phyloP scores from a whole-genome alignment of 2,329 filamentous ascomycete genomes.

The Aspergillus bombycis region DNA sequence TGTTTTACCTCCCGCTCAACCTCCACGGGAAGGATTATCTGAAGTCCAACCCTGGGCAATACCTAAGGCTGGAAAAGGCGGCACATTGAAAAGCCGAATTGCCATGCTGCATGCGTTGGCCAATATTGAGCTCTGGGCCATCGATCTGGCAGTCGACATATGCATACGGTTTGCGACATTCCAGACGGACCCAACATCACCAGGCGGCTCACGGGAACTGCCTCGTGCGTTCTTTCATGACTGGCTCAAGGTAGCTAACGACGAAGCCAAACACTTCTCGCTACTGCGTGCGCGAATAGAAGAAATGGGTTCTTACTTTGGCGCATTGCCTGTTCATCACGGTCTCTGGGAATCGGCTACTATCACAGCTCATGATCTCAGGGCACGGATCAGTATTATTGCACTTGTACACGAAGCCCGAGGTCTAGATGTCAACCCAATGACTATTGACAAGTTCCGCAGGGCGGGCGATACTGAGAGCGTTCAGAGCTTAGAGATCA shows the following conservation, averaged over 20 bases:
- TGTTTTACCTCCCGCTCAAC: slow-evolving; percentile 42
- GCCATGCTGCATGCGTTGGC: slow-evolving; percentile 53
- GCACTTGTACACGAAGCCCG: slow-evolving; percentile 54
- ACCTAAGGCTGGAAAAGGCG: slow-evolving; percentile 47
- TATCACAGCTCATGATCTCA: slow-evolving; percentile 48
- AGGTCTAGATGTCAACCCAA: slow-evolving; percentile 51
- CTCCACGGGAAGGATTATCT: slow-evolving; percentile 45
- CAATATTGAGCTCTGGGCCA: slow-evolving; percentile 54
- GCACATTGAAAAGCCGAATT: slow-evolving; percentile 49
- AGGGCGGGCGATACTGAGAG: slow-evolving; percentile 46
- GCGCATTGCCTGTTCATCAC: slow-evolving; percentile 51
- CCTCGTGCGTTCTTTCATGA: slow-evolving; percentile 53
- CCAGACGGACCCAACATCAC: slow-evolving; percentile 34
- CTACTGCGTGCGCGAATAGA: slow-evolving; percentile 50
- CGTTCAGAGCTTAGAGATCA: slow-evolving; percentile 46
- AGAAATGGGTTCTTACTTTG: slow-evolving; percentile 50
- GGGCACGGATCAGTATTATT: slow-evolving; percentile 52
- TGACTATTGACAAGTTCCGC: slow-evolving; percentile 54
- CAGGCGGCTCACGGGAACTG: slow-evolving; percentile 28
- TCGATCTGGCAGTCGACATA: slow-evolving; percentile 53
- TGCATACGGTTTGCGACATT: slow-evolving; percentile 52
- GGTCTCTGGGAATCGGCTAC: slow-evolving; percentile 50
- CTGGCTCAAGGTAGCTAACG: slow-evolving; percentile 53
- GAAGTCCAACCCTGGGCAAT: slow-evolving; percentile 46
- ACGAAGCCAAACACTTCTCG: slow-evolving; percentile 54